Evolutionary conservation across 208 protist species (phyloP).

Genomic region (Trypanosoma melophagium): DNA sequence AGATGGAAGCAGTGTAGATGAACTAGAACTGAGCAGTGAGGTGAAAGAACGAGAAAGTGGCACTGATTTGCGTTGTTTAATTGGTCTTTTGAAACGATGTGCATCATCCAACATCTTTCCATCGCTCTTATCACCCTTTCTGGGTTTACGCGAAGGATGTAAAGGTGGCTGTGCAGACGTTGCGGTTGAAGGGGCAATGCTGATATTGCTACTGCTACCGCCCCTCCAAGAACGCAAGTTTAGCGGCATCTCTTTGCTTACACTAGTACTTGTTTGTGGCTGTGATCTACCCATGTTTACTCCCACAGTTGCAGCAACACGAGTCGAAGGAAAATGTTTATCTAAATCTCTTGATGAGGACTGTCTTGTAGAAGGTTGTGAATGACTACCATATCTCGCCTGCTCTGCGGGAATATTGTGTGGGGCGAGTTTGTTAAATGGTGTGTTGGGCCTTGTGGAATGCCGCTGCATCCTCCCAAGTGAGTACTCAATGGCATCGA

Average conservation of each 20-base stretch:
- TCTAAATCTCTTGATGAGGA: not conserved
- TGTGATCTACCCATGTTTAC: too few relatives aligned
- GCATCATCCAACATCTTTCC: too few relatives aligned
- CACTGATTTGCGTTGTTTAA: not conserved
- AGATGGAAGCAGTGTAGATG: slow-evolving; percentile 4
- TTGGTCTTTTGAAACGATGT: not conserved
- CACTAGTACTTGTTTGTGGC: too few relatives aligned
- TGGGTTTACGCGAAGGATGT: too few relatives aligned
- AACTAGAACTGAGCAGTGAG: slow-evolving; percentile 14
- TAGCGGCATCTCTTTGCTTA: too few relatives aligned
- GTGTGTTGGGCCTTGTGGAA: not conserved
- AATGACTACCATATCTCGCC: not conserved
- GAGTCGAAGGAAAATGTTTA: not conserved
- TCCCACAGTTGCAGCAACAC: not conserved
- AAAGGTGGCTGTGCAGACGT: too few relatives aligned
- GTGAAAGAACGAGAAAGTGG: not conserved
- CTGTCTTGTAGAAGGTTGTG: not conserved
- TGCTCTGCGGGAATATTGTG: not conserved
- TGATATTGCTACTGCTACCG: not conserved
- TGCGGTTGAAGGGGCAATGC: not conserved
- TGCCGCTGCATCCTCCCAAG: slow-evolving; percentile 23
- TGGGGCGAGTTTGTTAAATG: not conserved
- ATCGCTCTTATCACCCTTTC: too few relatives aligned
- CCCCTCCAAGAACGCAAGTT: too few relatives aligned
- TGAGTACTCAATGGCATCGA: slow-evolving; percentile 35